Conservation (phyloP, 2,329 filamentous ascomycete genomes). For the Xylaria sp. region DNA sequence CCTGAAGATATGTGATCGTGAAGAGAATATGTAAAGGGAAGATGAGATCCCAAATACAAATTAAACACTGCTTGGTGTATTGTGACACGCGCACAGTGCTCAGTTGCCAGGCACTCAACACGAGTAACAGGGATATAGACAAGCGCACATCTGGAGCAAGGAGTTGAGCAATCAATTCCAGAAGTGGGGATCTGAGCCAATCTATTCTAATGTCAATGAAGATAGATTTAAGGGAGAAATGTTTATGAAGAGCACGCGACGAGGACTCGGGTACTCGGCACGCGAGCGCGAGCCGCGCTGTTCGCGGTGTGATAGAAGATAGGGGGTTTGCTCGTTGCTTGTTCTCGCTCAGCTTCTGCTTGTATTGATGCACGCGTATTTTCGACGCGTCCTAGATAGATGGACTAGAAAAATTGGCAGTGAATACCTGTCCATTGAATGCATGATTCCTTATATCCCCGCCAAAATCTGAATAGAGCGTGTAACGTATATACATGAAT, state of each 20-base stretch:
- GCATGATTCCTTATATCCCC: background rate
- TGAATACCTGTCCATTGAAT: background rate
- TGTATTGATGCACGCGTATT: background rate
- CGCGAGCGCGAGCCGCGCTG: background rate
- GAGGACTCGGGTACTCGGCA: background rate
- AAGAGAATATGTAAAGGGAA: too few relatives aligned
- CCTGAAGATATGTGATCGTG: too few relatives aligned
- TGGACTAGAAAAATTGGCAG: background rate
- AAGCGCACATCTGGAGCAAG: background rate
- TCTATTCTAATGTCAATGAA: background rate
- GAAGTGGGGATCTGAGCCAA: background rate
- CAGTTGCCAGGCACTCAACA: too few relatives aligned
- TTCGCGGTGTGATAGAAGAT: background rate
- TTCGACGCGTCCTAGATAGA: too few relatives aligned
- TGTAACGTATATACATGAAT: background rate
- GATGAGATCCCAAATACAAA: too few relatives aligned
- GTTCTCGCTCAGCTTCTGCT: background rate
- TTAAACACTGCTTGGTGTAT: too few relatives aligned
- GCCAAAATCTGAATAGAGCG: background rate
- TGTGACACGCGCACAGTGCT: too few relatives aligned
- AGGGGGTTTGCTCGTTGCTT: background rate
- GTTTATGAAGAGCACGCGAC: background rate
- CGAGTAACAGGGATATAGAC: background rate
- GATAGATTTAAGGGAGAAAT: background rate
- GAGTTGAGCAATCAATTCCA: background rate